These are phyloP conservation scores for Colletotrichum camelliae DNA, from an alignment of 2,329 filamentous ascomycete species.

Conservation along the genomic window DNA sequence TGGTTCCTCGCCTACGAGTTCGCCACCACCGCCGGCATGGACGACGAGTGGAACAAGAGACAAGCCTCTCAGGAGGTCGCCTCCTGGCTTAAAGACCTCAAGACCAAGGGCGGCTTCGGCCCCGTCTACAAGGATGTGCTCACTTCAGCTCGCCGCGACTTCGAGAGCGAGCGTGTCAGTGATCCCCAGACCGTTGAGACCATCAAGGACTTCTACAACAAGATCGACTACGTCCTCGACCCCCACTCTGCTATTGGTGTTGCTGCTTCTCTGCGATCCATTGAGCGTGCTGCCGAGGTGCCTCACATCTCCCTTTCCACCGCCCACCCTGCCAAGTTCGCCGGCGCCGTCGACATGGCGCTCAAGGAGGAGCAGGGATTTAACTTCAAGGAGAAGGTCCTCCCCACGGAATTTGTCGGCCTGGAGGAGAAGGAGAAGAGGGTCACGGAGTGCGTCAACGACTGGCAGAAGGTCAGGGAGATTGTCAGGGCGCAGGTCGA, in stretches of 20 bases:
- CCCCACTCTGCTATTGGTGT: slow-evolving; percentile 92
- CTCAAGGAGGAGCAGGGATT: slow-evolving; percentile 76
- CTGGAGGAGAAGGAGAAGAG: slow-evolving; percentile 78
- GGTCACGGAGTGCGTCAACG: slow-evolving; percentile 71
- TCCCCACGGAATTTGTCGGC: slow-evolving; percentile 82
- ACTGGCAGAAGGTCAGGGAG: slow-evolving; percentile 77
- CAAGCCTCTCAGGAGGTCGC: slow-evolving; percentile 78
- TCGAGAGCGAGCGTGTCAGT: slow-evolving; percentile 79
- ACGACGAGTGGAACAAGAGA: slow-evolving; percentile 69
- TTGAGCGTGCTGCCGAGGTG: slow-evolving; percentile 57
- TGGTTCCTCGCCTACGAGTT: slow-evolving; percentile 90
- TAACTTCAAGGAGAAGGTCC: slow-evolving; percentile 74
- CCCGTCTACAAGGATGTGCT: slow-evolving; percentile 78
- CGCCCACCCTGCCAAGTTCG: slow-evolving; percentile 95
- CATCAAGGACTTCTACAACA: slow-evolving; percentile 61
- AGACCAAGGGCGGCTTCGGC: slow-evolving; percentile 79
- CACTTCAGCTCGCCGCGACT: slow-evolving; percentile 71
- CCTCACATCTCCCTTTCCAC: slow-evolving; percentile 88
- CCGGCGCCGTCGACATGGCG: slow-evolving; percentile 81
- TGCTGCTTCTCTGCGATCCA: slow-evolving; percentile 74
- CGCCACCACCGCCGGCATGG: slow-evolving; percentile 62
- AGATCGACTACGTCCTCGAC: slow-evolving; percentile 81
- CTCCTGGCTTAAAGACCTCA: slow-evolving; percentile 80
- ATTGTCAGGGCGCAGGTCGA: slow-evolving; percentile 79
- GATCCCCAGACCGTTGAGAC: slow-evolving; percentile 72